These are phyloP conservation scores for Claviceps arundinis DNA, from an alignment of 2,329 filamentous ascomycete genomes.

Conservation along the genomic window DNA sequence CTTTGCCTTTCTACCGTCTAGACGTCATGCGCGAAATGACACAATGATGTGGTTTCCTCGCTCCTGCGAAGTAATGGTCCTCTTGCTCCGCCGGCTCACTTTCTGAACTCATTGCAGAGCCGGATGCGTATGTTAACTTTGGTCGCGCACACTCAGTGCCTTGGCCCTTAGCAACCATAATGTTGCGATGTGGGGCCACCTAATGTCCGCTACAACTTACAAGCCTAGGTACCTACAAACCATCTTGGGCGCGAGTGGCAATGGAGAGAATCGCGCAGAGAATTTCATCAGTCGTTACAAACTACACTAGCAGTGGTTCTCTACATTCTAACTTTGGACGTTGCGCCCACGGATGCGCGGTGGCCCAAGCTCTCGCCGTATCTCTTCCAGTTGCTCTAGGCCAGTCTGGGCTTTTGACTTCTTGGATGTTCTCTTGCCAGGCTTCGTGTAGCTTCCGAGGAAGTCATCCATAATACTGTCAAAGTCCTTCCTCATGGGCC, in stretches of 20 bases:
- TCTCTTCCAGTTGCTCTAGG: slow-evolving; percentile 80
- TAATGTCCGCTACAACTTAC: no score
- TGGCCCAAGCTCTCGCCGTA: slow-evolving; percentile 66
- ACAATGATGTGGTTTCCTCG: background rate
- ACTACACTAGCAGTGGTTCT: background rate
- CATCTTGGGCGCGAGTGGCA: background rate
- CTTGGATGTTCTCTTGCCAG: slow-evolving; percentile 62
- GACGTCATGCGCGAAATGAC: no score
- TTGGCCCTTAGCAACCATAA: no score
- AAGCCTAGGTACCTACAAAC: no score
- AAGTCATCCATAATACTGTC: slow-evolving; percentile 90
- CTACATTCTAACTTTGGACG: slow-evolving; percentile 1
- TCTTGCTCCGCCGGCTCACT: background rate
- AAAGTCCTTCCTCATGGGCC: slow-evolving; percentile 64
- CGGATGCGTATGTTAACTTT: background rate
- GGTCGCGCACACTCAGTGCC: background rate
- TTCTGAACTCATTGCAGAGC: background rate
- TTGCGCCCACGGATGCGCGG: slow-evolving; percentile 41
- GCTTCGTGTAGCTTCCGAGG: slow-evolving; percentile 57
- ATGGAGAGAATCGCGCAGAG: background rate
- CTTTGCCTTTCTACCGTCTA: background rate
- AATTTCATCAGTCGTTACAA: slow-evolving; percentile 4
- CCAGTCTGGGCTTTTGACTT: slow-evolving; percentile 71
- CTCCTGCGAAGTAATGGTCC: background rate
- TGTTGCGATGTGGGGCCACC: no score